Evolutionary conservation across 305 asterid genomes (phyloP), one percentile per base, ranked within the genome.

Genomic region (Fraxinus latifolia): DNA sequence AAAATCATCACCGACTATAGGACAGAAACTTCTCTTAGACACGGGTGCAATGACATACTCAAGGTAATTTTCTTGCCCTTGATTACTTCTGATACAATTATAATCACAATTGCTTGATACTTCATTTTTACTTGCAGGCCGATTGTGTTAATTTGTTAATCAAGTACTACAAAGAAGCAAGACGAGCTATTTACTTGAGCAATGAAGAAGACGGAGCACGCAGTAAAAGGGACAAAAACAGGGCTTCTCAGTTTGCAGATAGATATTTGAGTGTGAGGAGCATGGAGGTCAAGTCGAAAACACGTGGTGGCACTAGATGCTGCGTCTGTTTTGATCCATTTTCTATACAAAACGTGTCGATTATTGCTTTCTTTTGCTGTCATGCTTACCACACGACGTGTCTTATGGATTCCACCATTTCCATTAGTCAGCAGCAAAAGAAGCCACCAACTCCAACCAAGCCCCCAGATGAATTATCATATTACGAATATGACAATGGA

Each of bases 21-120:
- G 82, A 96, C 99, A n/a, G 99, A 96, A 91, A 94, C 98, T 73
- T 96, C 98, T 83, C 97, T 96, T 29, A 88, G 99, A 85, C 96
- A 90, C 82, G 98, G 98, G 32, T 96, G 99, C 89, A 96, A 96
- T 78, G 92, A 90, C 82, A 96, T 96, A 80, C 94, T 96, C 80
- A 94, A 96, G 98, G 99, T 96, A 88, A 58, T 84, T 72, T 44
- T 76, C 77, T 77, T 25, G 19, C 58, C 31, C 72, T 2, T 6
- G 12, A 65, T 14, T 37, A 27, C 75, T 67, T 76, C 79, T 77
- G 17, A 25, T 58, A n/a, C 77, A 14, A 67, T 33, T 39, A 65
- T 78, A 53, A 37, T 39, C 25, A 19, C 42, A 34, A 55, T 23
- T 12, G 75, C 75, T 29, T 82, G 68, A 76, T 50, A 9, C 68